Conservation (phyloP, 1,284 basidiomycete genomes). For the Sanghuangporus weigelae region DNA sequence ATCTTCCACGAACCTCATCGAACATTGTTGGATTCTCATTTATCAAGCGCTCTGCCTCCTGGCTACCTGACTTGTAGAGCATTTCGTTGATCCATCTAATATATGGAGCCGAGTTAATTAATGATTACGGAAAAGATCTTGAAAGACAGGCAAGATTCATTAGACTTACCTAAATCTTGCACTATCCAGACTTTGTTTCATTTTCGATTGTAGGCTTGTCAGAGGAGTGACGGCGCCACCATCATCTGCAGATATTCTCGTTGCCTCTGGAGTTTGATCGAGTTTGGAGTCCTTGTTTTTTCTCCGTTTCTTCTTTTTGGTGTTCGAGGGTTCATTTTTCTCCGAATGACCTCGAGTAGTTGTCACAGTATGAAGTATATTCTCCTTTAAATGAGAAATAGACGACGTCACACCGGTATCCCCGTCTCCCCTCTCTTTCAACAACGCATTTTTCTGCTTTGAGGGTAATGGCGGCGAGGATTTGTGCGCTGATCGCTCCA, state of each 20-base stretch:
- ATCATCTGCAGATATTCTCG: not conserved
- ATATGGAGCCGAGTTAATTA: not conserved
- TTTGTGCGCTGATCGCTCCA: not conserved
- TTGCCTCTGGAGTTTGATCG: conserved; percentile 14
- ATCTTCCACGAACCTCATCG: conserved; percentile 53
- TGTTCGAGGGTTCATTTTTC: not conserved
- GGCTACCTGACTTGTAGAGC: conserved; percentile 79
- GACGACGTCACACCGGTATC: not conserved
- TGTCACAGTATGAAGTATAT: not conserved
- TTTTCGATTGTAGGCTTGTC: conserved; percentile 67
- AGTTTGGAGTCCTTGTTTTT: not conserved
- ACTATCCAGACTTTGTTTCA: conserved; percentile 77
- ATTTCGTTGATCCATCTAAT: conserved; percentile 81
- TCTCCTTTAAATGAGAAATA: not conserved
- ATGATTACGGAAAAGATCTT: not conserved
- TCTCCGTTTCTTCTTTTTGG: conserved; percentile 13
- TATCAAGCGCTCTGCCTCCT: conserved; percentile 76
- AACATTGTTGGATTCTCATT: conserved; percentile 71
- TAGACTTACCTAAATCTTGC: conserved; percentile 70
- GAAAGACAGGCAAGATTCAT: not conserved
- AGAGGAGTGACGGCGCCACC: conserved; percentile 32
- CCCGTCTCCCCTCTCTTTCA: not conserved
- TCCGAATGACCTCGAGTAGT: not conserved
- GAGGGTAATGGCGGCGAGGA: not conserved
- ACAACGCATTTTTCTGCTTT: not conserved